Evolutionary conservation across 352 stramenopile genomes (phyloP), one percentile per base, ranked within the genome.

Genomic region (Globisporangium perplexum): DNA sequence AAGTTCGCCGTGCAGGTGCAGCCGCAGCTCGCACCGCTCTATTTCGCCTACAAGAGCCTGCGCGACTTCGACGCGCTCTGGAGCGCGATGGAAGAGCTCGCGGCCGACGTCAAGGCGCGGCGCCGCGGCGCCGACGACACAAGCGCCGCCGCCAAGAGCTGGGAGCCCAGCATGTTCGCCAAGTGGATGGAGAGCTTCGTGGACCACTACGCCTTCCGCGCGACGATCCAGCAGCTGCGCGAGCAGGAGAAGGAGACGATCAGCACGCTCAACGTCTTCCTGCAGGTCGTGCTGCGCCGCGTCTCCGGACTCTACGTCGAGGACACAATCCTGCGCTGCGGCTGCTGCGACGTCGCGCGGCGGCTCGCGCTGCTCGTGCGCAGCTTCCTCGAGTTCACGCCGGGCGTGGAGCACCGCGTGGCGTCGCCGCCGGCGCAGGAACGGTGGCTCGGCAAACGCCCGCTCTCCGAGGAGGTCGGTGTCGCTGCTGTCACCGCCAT

Each of bases 31-130:
- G 70, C 69, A 17, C 66, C 55, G 17, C 58, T 66, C 20, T 90
- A 90, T 68, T 92, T 88, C 62, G 79, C 88, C 35, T 92, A 92
- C 73, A 90, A 90, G 73, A 86, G 66, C 22, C 68, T 90, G 66
- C 56, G 48, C 63, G 79, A 92, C 47, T 92, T 92, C 43, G 71
- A 89, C 47, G 72, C 70, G 45, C 68, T 92, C 0, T 92, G 78
- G 78, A 56, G 53, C 56, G 68, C 77, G 10, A 61, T 92, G 42
- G 70, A 88, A 59, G 56, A 63, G 41, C 66, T 91, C 23, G 74
- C 66, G 22, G 57, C 52, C n/a, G 70, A 84, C 42, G 63, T 83
- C 55, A 82, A 87, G 64, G 62, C 62, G 33, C 68, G 60, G 23
- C 52, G 54, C 23, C 22, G 57, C 17, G 79, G 63, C 61, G 60